phyloP scores from a whole-genome alignment of 2,329 filamentous ascomycete species.

The Fusarium miscanthi region DNA sequence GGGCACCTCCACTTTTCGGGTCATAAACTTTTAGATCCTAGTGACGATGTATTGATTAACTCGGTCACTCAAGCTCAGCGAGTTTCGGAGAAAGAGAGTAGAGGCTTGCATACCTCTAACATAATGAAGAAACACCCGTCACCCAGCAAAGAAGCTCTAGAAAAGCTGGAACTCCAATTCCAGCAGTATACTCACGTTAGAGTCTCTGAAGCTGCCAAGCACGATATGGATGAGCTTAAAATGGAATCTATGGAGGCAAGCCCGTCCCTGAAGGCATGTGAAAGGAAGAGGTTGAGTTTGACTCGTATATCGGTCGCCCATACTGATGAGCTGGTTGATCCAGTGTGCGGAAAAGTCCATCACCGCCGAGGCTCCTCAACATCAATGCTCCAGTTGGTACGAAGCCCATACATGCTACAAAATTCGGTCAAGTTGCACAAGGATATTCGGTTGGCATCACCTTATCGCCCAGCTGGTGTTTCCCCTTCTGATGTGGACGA shows the following conservation, averaged over 20 bases:
- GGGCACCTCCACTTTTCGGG: background rate
- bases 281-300: conserved; percentile 47
- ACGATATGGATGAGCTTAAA: conserved; percentile 49
- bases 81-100: background rate
- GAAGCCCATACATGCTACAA: conserved; percentile 23
- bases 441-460: conserved; percentile 43
- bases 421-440: conserved; percentile 31
- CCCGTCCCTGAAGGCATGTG: conserved; percentile 36
- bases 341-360: conserved; percentile 5
- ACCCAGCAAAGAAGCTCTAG: conserved; percentile 55
- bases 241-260: conserved; percentile 24
- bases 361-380: conserved; percentile 30
- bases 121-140: conserved; percentile 58
- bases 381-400: conserved; percentile 5
- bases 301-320: conserved; percentile 17
- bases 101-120: conserved; percentile 10
- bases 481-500: conserved; percentile 50
- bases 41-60: conserved; percentile 7
- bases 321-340: conserved; percentile 26
- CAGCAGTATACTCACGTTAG: conserved; percentile 46
- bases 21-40: background rate
- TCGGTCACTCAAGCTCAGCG: conserved; percentile 15
- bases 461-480: conserved; percentile 41
- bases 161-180: conserved; percentile 52
- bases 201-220: conserved; percentile 14